A percentile compares a stretch with the other conserved stretches of the same genome.
These are phyloP conservation scores for Prototheca wickerhamii DNA, from an alignment of 163 green algal genomes.

Conservation along the genomic window DNA sequence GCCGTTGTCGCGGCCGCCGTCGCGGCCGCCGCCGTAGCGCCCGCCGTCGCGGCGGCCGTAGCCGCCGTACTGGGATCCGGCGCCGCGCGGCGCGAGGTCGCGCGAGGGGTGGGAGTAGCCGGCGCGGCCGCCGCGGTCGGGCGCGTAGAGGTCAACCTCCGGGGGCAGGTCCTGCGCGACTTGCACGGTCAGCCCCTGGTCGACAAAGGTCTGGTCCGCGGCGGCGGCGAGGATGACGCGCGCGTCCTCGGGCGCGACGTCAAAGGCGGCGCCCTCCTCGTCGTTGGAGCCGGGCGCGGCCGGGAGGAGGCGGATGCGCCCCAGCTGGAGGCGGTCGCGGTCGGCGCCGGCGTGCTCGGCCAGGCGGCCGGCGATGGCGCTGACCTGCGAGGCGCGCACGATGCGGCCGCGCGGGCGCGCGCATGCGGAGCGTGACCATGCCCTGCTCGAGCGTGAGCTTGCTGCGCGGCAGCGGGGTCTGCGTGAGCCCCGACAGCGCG, in stretches of 20 bases:
- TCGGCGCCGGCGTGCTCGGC: conserved; percentile 11
- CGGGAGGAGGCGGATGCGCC: conserved; percentile 47
- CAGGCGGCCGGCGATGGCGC: conserved; percentile 47
- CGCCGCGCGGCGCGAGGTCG: not conserved
- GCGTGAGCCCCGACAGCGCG: conserved; percentile 70
- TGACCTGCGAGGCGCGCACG: conserved; percentile 32
- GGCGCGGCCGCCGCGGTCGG: conserved; percentile 6
- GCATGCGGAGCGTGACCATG: conserved; percentile 49
- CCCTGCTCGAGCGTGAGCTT: conserved; percentile 78
- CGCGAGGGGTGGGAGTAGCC: conserved; percentile 8
- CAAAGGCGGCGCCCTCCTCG: conserved; percentile 53
- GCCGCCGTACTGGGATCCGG: not conserved
- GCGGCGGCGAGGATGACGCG: conserved; percentile 23
- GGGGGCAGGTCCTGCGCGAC: conserved; percentile 42
- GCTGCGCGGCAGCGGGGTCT: conserved; percentile 61
- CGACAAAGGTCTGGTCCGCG: conserved; percentile 18
- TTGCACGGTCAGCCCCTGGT: conserved; percentile 43
- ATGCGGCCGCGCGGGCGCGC: conserved; percentile 43
- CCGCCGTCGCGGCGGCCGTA: conserved; percentile 1
- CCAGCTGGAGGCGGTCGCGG: conserved; percentile 21
- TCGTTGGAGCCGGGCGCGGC: not conserved
- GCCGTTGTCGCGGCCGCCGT: conserved; percentile 2
- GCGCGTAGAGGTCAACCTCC: conserved; percentile 31
- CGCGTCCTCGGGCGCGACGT: conserved; percentile 46
- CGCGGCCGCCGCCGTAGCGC: conserved; percentile 4